Evolutionary conservation across 345 rosid species (phyloP), one percentile per base, ranked within the genome.

Genomic region (Salix viminalis): DNA sequence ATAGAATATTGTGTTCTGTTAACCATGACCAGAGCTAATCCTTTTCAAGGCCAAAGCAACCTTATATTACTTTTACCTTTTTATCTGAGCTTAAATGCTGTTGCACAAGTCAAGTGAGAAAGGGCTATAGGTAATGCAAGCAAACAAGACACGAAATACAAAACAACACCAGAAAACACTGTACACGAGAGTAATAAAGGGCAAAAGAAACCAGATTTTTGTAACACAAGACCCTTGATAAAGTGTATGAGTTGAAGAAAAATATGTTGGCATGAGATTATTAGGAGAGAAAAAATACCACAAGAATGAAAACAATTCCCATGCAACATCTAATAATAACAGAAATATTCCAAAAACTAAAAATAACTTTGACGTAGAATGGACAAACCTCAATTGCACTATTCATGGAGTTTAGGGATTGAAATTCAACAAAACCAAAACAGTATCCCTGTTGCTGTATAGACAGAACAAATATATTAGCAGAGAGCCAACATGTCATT

Each of bases 371-470:
- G 7, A 32, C 6, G 21, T 19, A 46, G 13, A 26, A 54, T 2
- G 39, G 62, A 52, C 79, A 46, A 56, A 80, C 83, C 83, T 80
- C 69, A 73, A 76, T 36, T 42, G 83, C 83, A 30, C 52, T 60
- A 34, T 76, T 36, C 83, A 72, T 76, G 28, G 83, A 80, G 77
- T 70, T 76, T 66, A 5, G 19, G 65, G 80, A 80, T 32, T 19
- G 77, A 61, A 80, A 80, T 67, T 80, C 83, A 46, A 80, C 80
- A 76, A 80, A 80, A 28, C 83, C 83, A 60, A 80, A 80, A 50
- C 83, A 80, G 44, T 76, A 76, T 61, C 83, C 74, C 21, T 80
- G 83, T 67, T 76, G 80, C 80, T 76, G 73, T 18, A 68, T 32
- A 73, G 4, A 78, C 16, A 77, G 18, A 72, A 65, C 34, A 70